Evolutionary conservation across 768 basidiomycete genomes (phyloP), one percentile per base, ranked within the genome.

Genomic region (Leccinum pellstonianum): DNA sequence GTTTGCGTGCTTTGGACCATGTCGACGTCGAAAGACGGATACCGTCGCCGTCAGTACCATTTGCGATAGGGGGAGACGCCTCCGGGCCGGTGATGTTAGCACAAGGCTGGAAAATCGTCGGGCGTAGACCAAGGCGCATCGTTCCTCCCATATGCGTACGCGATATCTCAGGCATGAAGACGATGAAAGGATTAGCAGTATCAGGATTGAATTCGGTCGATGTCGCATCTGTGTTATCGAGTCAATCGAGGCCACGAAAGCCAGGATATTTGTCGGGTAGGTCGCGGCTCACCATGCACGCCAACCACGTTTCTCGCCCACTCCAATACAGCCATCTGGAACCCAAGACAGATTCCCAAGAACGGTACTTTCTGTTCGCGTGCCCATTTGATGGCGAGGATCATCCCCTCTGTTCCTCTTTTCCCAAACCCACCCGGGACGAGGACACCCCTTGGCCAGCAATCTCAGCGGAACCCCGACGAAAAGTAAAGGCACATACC

Each of bases 131-230:
- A n/a, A 98, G 84, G 12, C 97, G 88, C 97, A 99, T 99, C n/a
- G 96, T 99, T 21, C 97, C 97, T 54, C 97, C 97, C 86, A 98
- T 93, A 64, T 98, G 95, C 12, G 95, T 98, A 71, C 89, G 90
- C 11, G 94, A 97, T 66, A 99, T 92, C 73, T 99, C 97, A 17
- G 97, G 97, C 97, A 99, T 99, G 83, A 95, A 98, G 66, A 98
- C 82, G 75, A 98, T 80, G 57, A 95, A 81, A 0, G 90, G 91
- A 63, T 88, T 78, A n/a, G 77, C 72, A 2, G 87, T 77, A 1
- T 83, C 74, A 3, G 83, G 69, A 43, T 81, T 75, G 66, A 98
- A 91, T 74, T 99, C 96, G 31, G 85, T 76, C 3, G 96, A 98
- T 51, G 87, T 90, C 5, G 96, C 94, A 57, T 85, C 93, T 91